Percentiles rank a stretch among this genome's conserved stretches.
Conservation (phyloP, 148 eudicot genomes). For the Cornus kousa region DNA sequence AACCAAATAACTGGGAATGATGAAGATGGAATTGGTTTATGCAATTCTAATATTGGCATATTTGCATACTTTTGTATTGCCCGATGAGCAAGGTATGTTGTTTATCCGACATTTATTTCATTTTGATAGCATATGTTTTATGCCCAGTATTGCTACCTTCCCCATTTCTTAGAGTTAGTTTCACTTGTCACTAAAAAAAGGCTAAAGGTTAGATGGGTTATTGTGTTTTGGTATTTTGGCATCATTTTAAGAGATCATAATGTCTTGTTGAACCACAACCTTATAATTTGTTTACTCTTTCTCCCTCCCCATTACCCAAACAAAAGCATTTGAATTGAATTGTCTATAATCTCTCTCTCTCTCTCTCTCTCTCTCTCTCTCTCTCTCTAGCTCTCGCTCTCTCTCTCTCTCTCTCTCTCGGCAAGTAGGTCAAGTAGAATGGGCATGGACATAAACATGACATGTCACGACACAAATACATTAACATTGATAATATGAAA, state of each 20-base stretch:
- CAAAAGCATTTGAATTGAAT: too few species aligned
- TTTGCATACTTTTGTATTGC: slow-evolving; percentile 34
- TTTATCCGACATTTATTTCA: background rate
- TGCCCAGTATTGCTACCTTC: background rate
- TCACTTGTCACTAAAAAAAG: background rate
- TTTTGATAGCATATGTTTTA: background rate
- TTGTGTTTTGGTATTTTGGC: background rate
- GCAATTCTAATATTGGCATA: slow-evolving; percentile 35
- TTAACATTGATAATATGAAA: too few species aligned
- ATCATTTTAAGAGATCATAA: background rate
- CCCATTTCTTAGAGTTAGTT: background rate
- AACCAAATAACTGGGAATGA: background rate
- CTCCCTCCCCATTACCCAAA: too few species aligned
- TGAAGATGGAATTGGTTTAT: slow-evolving; percentile 43
- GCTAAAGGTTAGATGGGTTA: background rate
- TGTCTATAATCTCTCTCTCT: too few species aligned
- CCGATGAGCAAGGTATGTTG: slow-evolving; percentile 67
- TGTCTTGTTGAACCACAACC: background rate
- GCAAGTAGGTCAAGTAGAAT: too few species aligned
- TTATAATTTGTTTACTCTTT: too few species aligned
- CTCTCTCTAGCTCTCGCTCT: too few species aligned
- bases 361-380: too few species aligned
- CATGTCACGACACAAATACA: too few species aligned
- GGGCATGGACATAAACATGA: too few species aligned
- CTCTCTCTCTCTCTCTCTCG: too few species aligned